A percentile compares a stretch with the other conserved stretches of the same genome.
phyloP scores from a whole-genome alignment of 129 eudicot genomes.

The Flaveria trinervia region DNA sequence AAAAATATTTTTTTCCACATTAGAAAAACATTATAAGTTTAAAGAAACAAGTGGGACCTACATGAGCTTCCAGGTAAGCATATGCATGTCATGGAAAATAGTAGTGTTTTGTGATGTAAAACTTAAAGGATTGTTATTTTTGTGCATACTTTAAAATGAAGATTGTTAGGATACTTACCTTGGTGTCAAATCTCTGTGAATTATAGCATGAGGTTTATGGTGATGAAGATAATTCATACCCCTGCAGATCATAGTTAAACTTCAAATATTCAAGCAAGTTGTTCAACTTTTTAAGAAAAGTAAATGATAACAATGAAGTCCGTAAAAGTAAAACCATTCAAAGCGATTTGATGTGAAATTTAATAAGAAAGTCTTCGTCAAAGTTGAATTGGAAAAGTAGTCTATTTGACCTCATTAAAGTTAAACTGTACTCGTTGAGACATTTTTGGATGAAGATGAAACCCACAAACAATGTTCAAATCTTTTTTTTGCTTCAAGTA shows the following conservation, averaged over 20 bases:
- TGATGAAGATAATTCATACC: constrained; percentile 68
- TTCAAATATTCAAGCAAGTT: not conserved
- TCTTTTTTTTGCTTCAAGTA: not conserved
- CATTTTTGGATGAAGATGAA: not conserved
- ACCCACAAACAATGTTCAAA: not conserved
- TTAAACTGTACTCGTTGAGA: constrained; percentile 1
- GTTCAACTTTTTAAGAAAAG: not conserved
- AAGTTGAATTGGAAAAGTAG: not conserved
- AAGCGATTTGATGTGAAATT: not conserved
- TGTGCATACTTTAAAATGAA: not conserved
- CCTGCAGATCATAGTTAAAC: constrained; percentile 28
- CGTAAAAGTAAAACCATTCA: not conserved
- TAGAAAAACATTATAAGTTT: not conserved
- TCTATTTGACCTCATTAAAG: constrained; percentile 12
- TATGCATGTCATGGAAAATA: too few species aligned
- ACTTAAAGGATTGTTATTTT: not conserved
- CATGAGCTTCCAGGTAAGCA: not conserved
- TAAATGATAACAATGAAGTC: not conserved
- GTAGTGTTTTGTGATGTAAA: not conserved
- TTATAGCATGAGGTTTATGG: constrained; percentile 71
- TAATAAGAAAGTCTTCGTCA: not conserved
- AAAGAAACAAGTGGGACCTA: not conserved
- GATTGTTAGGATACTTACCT: constrained; percentile 38
- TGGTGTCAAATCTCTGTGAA: constrained; percentile 81
- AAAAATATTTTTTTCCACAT: constrained; percentile 15